phyloP scores from a whole-genome alignment of 2,329 filamentous ascomycete genomes.

The Talaromyces marneffei region DNA sequence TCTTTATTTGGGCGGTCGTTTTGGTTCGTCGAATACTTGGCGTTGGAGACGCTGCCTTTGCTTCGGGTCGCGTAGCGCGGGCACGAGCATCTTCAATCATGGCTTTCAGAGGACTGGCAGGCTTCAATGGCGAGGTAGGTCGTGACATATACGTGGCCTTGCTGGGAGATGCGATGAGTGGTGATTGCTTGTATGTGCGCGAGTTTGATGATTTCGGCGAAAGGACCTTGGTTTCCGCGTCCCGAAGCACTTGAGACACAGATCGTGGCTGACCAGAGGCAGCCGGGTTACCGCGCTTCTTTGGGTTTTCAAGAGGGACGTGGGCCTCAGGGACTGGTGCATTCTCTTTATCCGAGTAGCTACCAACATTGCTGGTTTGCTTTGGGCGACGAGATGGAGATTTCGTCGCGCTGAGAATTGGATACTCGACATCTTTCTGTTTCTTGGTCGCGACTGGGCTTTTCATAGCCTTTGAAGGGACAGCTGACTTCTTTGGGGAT shows the following conservation, averaged over 20 bases:
- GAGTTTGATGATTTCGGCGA: slow-evolving; percentile 81
- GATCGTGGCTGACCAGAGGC: slow-evolving; percentile 35
- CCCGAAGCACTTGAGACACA: slow-evolving; percentile 40
- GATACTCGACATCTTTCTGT: slow-evolving; percentile 25
- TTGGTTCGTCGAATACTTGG: slow-evolving; percentile 20
- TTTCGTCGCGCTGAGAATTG: slow-evolving; percentile 23
- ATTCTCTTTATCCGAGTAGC: slow-evolving; percentile 71
- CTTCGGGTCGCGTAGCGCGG: slow-evolving; percentile 21
- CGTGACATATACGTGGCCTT: slow-evolving; percentile 48
- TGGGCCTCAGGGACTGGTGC: slow-evolving; percentile 37
- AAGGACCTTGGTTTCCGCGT: slow-evolving; percentile 56
- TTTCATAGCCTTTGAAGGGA: slow-evolving; percentile 26
- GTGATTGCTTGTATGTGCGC: slow-evolving; percentile 57
- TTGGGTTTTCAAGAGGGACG: slow-evolving; percentile 57
- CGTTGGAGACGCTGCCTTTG: slow-evolving; percentile 4
- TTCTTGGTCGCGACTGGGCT: slow-evolving; percentile 22
- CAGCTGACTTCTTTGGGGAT: slow-evolving; percentile 29
- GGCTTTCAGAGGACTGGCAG: slow-evolving; percentile 36
- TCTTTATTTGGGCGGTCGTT: slow-evolving; percentile 9
- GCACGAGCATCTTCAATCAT: slow-evolving; percentile 21
- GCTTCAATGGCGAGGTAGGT: slow-evolving; percentile 59
- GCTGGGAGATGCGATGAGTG: slow-evolving; percentile 41
- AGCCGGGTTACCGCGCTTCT: slow-evolving; percentile 55
- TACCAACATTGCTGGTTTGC: slow-evolving; percentile 54
- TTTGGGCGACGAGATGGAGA: slow-evolving; percentile 26